Conservation (phyloP, 495 filamentous ascomycete species). For the Baudoinia panamericana region DNA sequence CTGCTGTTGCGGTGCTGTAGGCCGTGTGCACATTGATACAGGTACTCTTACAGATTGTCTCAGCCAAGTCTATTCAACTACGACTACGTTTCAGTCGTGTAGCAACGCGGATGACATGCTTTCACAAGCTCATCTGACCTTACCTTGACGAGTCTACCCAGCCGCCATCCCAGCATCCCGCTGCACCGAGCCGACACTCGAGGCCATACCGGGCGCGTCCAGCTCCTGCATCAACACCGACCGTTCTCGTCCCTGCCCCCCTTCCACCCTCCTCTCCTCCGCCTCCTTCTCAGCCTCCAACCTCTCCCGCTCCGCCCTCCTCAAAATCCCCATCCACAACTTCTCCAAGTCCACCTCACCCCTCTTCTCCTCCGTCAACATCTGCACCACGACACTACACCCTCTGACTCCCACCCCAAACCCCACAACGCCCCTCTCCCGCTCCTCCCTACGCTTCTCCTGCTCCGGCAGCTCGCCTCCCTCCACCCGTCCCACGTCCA, state of each 20-base stretch:
- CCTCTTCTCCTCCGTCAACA: conserved; percentile 77
- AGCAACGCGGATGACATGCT: no score
- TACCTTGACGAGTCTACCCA: no score
- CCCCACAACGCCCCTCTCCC: conserved; percentile 45
- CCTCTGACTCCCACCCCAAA: conserved; percentile 51
- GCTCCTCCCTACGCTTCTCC: conserved; percentile 27
- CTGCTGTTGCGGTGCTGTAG: no score
- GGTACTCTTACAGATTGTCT: no score
- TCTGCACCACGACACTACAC: conserved; percentile 69
- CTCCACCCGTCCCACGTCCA: conserved; percentile 66
- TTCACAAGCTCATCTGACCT: no score
- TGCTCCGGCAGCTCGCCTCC: conserved; percentile 32
- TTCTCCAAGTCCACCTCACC: conserved; percentile 70
- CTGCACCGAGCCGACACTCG: not conserved
- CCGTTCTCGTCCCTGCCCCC: no score
- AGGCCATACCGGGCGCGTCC: not conserved
- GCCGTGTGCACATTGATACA: no score
- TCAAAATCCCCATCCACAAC: conserved; percentile 53
- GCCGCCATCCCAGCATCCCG: not conserved
- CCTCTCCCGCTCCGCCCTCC: conserved; percentile 31
- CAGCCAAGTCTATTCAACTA: no score
- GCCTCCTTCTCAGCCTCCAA: not conserved
- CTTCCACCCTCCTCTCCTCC: not conserved
- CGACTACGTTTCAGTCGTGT: no score
- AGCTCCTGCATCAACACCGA: not conserved